A percentile compares a stretch with the other conserved stretches of the same genome.
phyloP scores from a whole-genome alignment of 352 stramenopile genomes.

The Phytophthora citrophthora region DNA sequence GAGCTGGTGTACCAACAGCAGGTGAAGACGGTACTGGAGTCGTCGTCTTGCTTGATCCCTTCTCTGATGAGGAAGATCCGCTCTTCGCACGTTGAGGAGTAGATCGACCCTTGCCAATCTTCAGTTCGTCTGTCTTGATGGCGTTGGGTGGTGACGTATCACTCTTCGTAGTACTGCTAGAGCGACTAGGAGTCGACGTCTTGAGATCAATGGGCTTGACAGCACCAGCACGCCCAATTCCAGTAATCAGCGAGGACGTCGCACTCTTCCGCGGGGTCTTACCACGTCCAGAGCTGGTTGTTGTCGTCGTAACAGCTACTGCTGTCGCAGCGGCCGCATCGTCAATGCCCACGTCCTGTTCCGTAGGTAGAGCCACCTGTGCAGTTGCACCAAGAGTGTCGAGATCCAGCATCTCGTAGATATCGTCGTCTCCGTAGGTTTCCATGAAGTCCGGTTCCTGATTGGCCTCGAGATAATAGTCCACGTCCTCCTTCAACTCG shows the following conservation, averaged over 20 bases:
- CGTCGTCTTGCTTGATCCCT: conserved; percentile 34
- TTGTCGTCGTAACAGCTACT: conserved; percentile 5
- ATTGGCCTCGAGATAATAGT: conserved; percentile 98
- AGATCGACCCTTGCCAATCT: conserved; percentile 50
- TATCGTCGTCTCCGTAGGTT: conserved; percentile 89
- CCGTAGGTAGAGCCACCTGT: conserved; percentile 72
- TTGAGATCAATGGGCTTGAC: conserved; percentile 87
- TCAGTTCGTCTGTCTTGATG: conserved; percentile 50
- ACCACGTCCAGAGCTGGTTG: conserved; percentile 16
- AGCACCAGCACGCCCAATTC: conserved; percentile 72
- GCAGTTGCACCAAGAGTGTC: conserved; percentile 86
- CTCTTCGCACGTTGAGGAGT: conserved; percentile 67
- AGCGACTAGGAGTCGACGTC: conserved; percentile 65
- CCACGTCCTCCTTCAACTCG: conserved; percentile 97
- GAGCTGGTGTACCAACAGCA: conserved; percentile 34
- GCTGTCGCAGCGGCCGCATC: conserved; percentile 32
- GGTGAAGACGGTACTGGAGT: conserved; percentile 40
- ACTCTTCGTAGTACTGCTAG: conserved; percentile 54
- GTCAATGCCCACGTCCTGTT: conserved; percentile 76
- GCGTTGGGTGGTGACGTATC: conserved; percentile 45
- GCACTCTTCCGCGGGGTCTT: conserved; percentile 81
- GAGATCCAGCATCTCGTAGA: conserved; percentile 97
- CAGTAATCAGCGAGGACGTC: conserved; percentile 61
- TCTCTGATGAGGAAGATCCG: conserved; percentile 44
- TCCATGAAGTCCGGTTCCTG: conserved; percentile 94